Conservation (phyloP, 1,284 basidiomycete species). For the Apiotrichum gamsii region DNA sequence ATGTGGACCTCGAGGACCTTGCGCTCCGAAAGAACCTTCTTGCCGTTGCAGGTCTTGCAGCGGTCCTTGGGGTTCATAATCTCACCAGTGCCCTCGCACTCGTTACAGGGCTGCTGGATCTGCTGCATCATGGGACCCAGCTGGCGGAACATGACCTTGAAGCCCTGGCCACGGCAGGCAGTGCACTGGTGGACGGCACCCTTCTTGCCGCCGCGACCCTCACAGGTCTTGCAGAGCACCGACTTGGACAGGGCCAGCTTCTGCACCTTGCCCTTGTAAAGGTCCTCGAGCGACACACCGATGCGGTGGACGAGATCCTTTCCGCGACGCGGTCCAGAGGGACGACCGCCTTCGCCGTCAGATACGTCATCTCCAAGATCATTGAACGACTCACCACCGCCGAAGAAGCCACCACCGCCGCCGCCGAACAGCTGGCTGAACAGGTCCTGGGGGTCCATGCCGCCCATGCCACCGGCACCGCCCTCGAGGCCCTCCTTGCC, state of each 20-base stretch:
- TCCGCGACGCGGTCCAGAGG: slow-evolving; percentile 84
- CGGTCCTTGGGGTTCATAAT: slow-evolving; percentile 90
- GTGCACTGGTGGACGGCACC: slow-evolving; percentile 80
- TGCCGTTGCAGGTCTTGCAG: slow-evolving; percentile 89
- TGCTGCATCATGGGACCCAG: slow-evolving; percentile 99
- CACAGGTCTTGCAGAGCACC: slow-evolving; percentile 86
- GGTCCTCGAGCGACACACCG: slow-evolving; percentile 90
- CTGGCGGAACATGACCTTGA: slow-evolving; percentile 87
- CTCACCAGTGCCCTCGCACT: slow-evolving; percentile 87
- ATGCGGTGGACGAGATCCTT: slow-evolving; percentile 98
- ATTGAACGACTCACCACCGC: slow-evolving; percentile 51
- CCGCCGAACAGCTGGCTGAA: slow-evolving; percentile 93
- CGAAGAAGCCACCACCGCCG: slow-evolving; percentile 57
- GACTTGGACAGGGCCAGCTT: slow-evolving; percentile 97
- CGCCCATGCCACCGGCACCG: slow-evolving; percentile 71
- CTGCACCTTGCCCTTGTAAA: slow-evolving; percentile 97
- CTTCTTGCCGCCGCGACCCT: slow-evolving; percentile 95
- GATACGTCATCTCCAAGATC: no score
- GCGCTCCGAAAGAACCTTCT: slow-evolving; percentile 91
- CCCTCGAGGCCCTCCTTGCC: slow-evolving; percentile 90
- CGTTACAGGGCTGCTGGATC: slow-evolving; percentile 90
- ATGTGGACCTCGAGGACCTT: slow-evolving; percentile 98
- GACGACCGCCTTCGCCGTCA: slow-evolving; percentile 39
- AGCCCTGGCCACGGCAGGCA: slow-evolving; percentile 80
- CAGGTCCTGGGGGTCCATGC: slow-evolving; percentile 96